Base-by-base conservation (phyloP, 345 rosid genomes). In the Brassica rapa region DNA sequence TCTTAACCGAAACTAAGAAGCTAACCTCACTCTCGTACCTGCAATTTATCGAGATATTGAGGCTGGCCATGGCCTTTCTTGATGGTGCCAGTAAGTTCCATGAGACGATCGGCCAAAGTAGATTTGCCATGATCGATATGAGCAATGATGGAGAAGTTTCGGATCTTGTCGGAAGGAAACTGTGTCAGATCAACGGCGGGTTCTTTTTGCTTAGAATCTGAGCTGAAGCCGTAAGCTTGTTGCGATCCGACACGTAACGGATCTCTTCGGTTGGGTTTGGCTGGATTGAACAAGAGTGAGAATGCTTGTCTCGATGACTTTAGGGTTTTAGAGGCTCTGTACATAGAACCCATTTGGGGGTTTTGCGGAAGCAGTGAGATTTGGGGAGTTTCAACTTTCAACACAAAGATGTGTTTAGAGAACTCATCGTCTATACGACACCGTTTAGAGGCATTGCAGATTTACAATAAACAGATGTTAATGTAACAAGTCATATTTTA, bases 41-140 rank as follows among this genome's bases (percentile, higher is more conserved):
- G 97, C 82, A 94, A 82, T 77, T 91, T 94, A 79, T 94, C 98
- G 46, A 94, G 98, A 82, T 92, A 92, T 86, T 94, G 98, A 66
- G 98, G 98, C 84, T 94, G 98, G 2, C 98, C 98, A 74, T 82
- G 98, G 33, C 98, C 98, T 81, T 84, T 88, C 85, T 84, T 89
- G 80, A 92, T 94, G 29, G 98, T 91, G 5, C 94, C 98, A 43
- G 97, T 94, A 82, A 94, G 98, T 88, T 94, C 98, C 90, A 94
- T 81, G n/a, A 94, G 91, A 70, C 98, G 84, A 81, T 94, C 98
- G 33, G 98, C 98, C 35, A 92, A 84, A 24, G 98, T 94, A 8
- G 98, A 94, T 82, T 94, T 94, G 0, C 98, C 98, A 72, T 92
- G 98, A 81, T 94, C 98, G 33, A 94, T 87, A 64, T 94, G 98